These are phyloP conservation scores for Darksidea phi DNA, from an alignment of 495 filamentous ascomycete genomes.

Conservation along the genomic window DNA sequence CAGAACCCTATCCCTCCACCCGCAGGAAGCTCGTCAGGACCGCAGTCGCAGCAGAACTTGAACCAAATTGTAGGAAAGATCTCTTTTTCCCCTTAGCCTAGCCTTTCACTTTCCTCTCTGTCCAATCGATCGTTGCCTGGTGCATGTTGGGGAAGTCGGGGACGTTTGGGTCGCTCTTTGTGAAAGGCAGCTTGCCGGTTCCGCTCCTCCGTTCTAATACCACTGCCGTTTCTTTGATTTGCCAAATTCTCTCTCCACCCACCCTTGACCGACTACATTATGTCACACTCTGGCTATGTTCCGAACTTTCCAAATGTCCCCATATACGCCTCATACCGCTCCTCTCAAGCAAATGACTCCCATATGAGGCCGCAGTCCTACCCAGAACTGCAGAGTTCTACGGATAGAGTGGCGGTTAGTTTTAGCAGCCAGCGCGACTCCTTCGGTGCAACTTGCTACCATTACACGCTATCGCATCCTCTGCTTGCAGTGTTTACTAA, in stretches of 20 bases:
- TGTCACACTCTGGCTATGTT: too few species aligned
- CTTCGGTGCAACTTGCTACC: background rate
- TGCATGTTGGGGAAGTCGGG: too few species aligned
- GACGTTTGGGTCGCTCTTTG: too few species aligned
- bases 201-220: too few species aligned
- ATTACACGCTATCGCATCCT: slow-evolving; percentile 9
- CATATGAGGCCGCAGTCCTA: too few species aligned
- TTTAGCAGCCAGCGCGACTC: background rate
- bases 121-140: background rate
- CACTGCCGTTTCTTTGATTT: too few species aligned
- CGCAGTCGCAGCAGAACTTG: slow-evolving; percentile 77
- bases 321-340: too few species aligned
- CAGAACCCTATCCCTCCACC: slow-evolving; percentile 39
- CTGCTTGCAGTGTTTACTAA: background rate
- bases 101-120: slow-evolving; percentile 1
- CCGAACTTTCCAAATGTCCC: too few species aligned
- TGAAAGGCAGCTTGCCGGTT: too few species aligned
- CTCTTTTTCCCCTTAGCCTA: slow-evolving; percentile 1
- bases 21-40: slow-evolving; percentile 49
- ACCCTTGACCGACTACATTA: too few species aligned
- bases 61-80: slow-evolving; percentile 82
- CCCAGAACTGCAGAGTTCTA: background rate
- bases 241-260: too few species aligned
- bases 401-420: background rate
- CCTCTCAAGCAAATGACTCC: too few species aligned